phyloP scores from a whole-genome alignment of 768 basidiomycete species.

The Tricholoma matsutake region DNA sequence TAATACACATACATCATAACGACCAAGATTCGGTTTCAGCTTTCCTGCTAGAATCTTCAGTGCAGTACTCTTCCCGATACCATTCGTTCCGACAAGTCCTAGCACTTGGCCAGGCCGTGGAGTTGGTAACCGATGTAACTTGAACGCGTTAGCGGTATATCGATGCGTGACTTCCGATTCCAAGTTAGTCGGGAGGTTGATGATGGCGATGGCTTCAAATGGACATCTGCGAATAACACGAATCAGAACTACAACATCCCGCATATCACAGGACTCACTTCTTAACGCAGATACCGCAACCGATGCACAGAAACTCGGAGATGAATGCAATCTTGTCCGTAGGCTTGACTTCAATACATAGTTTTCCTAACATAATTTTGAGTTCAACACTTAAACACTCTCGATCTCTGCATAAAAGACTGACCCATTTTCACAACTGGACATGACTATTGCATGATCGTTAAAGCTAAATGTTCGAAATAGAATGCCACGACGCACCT shows the following conservation, averaged over 20 bases:
- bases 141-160: constrained; percentile 98
- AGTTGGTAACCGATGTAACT: constrained; percentile 95
- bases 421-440: constrained; percentile 26
- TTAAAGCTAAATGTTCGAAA: constrained; percentile 5
- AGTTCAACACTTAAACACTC: not conserved
- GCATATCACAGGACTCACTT: constrained; percentile 60
- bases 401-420: not conserved
- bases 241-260: not conserved
- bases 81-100: constrained; percentile 98
- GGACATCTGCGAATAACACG: constrained; percentile 66
- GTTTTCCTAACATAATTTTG: constrained; percentile 52
- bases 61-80: constrained; percentile 99
- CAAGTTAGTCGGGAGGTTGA: constrained; percentile 97
- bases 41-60: constrained; percentile 96
- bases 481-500: constrained; percentile 43
- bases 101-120: constrained; percentile 97
- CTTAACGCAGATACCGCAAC: constrained; percentile 99
- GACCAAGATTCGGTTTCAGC: constrained; percentile 95
- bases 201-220: constrained; percentile 98
- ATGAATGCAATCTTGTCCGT: constrained; percentile 98
- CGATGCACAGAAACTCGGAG: constrained; percentile 98
- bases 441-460: constrained; percentile 21
- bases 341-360: constrained; percentile 97
- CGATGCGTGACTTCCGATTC: constrained; percentile 96
- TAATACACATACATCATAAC: constrained; percentile 73